A percentile compares a stretch with the other conserved stretches of the same genome.
Evolutionary conservation across 495 filamentous ascomycete species (phyloP).

Genomic region (Penicillium lividum): DNA sequence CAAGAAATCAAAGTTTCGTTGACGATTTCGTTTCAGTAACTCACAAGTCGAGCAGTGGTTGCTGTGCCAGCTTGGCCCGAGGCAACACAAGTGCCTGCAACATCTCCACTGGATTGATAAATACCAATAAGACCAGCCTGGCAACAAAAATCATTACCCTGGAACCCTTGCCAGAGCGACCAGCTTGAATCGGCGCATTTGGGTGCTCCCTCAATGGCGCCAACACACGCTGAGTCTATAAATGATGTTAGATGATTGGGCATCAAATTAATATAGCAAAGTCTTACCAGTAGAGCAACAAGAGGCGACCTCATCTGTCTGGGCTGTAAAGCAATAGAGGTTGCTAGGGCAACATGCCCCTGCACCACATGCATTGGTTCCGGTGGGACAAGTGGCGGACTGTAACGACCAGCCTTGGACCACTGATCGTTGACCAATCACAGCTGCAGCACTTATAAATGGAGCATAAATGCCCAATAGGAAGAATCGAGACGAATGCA

Average conservation of each 20-base stretch:
- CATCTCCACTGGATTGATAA: slow-evolving; percentile 11
- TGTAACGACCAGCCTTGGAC: slow-evolving; percentile 24
- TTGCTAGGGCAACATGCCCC: slow-evolving; percentile 22
- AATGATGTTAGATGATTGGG: not conserved
- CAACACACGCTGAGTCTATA: slow-evolving; percentile 18
- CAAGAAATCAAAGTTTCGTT: not conserved
- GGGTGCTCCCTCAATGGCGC: slow-evolving; percentile 17
- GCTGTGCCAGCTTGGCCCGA: slow-evolving; percentile 6
- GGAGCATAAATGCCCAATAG: not conserved
- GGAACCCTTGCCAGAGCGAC: slow-evolving; percentile 21
- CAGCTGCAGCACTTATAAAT: not conserved
- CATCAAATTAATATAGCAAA: not conserved
- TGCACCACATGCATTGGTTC: slow-evolving; percentile 16
- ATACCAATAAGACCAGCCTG: slow-evolving; percentile 19
- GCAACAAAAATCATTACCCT: slow-evolving; percentile 27
- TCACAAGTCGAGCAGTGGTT: slow-evolving; percentile 4
- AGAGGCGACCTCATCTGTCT: slow-evolving; percentile 22
- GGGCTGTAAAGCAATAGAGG: slow-evolving; percentile 16
- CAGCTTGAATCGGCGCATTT: slow-evolving; percentile 25
- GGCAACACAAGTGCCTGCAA: slow-evolving; percentile 24
- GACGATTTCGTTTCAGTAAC: not conserved
- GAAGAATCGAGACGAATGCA: not conserved
- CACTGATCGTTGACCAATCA: slow-evolving; percentile 6
- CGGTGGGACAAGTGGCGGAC: slow-evolving; percentile 18
- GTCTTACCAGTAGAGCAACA: slow-evolving; percentile 22